phyloP scores from a whole-genome alignment of 2,329 filamentous ascomycete genomes.

The Colletotrichum sp. region DNA sequence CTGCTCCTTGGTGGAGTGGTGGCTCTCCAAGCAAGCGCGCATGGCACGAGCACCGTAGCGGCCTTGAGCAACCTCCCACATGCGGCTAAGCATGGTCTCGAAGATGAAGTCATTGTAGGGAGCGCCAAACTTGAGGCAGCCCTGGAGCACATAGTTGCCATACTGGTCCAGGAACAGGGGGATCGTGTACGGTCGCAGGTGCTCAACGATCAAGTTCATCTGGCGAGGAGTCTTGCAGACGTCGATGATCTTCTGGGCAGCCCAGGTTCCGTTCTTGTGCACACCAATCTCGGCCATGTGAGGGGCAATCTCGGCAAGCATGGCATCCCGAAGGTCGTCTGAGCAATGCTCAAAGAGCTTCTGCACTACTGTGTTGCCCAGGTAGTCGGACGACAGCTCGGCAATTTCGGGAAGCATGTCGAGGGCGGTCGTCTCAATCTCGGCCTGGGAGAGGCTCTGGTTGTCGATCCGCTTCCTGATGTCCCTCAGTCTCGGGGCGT shows the following conservation, averaged over 20 bases:
- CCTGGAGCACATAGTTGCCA: slow-evolving; percentile 97
- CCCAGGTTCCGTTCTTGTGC: slow-evolving; percentile 99
- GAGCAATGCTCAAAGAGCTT: slow-evolving; percentile 98
- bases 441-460: slow-evolving; percentile 79
- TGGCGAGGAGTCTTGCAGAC: slow-evolving; percentile 86
- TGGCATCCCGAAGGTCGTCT: slow-evolving; percentile 86
- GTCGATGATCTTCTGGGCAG: slow-evolving; percentile 98
- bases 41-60: slow-evolving; percentile 95
- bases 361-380: slow-evolving; percentile 99
- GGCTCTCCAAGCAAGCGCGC: slow-evolving; percentile 95
- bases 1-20: slow-evolving; percentile 93
- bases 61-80: slow-evolving; percentile 93
- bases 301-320: slow-evolving; percentile 86
- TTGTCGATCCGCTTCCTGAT: slow-evolving; percentile 98
- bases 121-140: slow-evolving; percentile 88
- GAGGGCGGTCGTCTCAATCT: slow-evolving; percentile 90
- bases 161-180: slow-evolving; percentile 97
- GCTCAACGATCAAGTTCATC: slow-evolving; percentile 83
- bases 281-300: slow-evolving; percentile 96
- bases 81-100: slow-evolving; percentile 90
- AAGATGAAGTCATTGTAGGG: slow-evolving; percentile 97
- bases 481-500: slow-evolving; percentile 92
- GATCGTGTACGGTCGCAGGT: slow-evolving; percentile 84
- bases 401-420: slow-evolving; percentile 97
- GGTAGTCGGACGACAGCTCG: slow-evolving; percentile 92